Percentiles rank a stretch among this genome's conserved stretches.
phyloP scores from a whole-genome alignment of 345 rosid species.

The Lepidium africanum region DNA sequence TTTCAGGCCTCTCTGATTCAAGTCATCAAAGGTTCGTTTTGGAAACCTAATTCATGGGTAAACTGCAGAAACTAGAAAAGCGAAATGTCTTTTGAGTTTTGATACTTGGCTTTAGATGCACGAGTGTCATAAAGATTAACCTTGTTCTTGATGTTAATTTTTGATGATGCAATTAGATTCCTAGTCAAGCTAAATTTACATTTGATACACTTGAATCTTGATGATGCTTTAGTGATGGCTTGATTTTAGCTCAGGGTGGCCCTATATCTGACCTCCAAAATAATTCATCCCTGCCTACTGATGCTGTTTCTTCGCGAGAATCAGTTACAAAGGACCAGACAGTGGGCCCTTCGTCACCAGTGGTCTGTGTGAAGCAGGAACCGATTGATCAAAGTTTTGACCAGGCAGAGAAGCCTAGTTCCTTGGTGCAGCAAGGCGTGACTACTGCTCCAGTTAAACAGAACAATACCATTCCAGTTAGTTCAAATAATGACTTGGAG shows the following conservation, averaged over 20 bases:
- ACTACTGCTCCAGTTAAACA: conserved; percentile 19
- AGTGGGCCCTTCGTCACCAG: conserved; percentile 17
- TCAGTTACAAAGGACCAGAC: conserved; percentile 5
- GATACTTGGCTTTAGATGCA: neutral
- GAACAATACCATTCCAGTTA: conserved; percentile 30
- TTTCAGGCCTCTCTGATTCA: conserved; percentile 68
- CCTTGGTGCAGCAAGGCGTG: neutral
- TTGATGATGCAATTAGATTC: neutral
- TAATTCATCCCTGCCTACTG: conserved; percentile 33
- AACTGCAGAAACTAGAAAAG: neutral
- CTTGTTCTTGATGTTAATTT: neutral
- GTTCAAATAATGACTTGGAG: conserved; percentile 43
- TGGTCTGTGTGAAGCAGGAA: conserved; percentile 46
- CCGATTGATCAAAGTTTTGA: conserved; percentile 41
- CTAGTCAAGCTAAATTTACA: neutral
- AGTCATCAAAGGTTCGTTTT: conserved; percentile 52
- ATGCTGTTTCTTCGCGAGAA: conserved; percentile 39
- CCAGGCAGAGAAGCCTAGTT: neutral
- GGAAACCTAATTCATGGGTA: conserved; percentile 1
- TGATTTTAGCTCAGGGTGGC: conserved; percentile 25
- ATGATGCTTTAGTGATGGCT: neutral
- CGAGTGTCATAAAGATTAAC: neutral
- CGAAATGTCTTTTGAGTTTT: neutral
- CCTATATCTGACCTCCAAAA: conserved; percentile 33
- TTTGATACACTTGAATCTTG: neutral